Percentiles rank a stretch among this genome's conserved stretches.
Conservation (phyloP, 768 basidiomycete species). For the Leccinum boreale region DNA sequence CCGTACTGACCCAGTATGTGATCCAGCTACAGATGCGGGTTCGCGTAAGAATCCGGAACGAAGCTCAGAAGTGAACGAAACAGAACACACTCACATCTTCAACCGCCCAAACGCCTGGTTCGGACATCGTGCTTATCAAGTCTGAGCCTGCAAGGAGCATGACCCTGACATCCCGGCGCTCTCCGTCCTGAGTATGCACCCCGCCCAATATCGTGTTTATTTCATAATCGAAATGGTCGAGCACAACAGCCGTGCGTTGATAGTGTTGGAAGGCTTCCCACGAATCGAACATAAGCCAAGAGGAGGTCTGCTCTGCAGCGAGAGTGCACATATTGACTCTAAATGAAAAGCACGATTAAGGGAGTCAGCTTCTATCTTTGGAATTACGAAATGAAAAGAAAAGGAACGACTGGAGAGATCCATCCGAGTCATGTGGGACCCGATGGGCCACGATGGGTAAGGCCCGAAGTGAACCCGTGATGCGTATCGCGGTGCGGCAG, state of each 20-base stretch:
- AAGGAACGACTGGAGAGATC: conserved; percentile 2
- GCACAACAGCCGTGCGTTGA: conserved; percentile 93
- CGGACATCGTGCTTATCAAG: conserved; percentile 95
- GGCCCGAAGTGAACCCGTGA: conserved; percentile 8
- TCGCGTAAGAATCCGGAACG: conserved; percentile 13
- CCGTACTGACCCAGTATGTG: conserved; percentile 96
- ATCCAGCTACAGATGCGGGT: conserved; percentile 61
- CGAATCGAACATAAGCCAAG: conserved; percentile 96
- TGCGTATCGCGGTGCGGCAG: conserved; percentile 9
- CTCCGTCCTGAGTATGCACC: conserved; percentile 66
- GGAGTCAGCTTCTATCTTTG: conserved; percentile 20
- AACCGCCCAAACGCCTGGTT: conserved; percentile 97
- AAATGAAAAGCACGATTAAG: conserved; percentile 18
- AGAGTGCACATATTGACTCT: conserved; percentile 87
- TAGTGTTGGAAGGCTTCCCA: conserved; percentile 98
- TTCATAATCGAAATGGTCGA: conserved; percentile 96
- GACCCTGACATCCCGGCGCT: conserved; percentile 72
- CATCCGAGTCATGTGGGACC: conserved; percentile 4
- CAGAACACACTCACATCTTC: conserved; percentile 67
- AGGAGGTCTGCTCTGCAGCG: conserved; percentile 85
- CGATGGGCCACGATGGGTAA: conserved; percentile 7
- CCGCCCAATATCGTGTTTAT: conserved; percentile 86
- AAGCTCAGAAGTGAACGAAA: not conserved
- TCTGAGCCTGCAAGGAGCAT: conserved; percentile 98
- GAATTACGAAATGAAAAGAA: not conserved